These are phyloP conservation scores for Pseudevernia furfuracea DNA, from an alignment of 495 filamentous ascomycete genomes.

Conservation along the genomic window DNA sequence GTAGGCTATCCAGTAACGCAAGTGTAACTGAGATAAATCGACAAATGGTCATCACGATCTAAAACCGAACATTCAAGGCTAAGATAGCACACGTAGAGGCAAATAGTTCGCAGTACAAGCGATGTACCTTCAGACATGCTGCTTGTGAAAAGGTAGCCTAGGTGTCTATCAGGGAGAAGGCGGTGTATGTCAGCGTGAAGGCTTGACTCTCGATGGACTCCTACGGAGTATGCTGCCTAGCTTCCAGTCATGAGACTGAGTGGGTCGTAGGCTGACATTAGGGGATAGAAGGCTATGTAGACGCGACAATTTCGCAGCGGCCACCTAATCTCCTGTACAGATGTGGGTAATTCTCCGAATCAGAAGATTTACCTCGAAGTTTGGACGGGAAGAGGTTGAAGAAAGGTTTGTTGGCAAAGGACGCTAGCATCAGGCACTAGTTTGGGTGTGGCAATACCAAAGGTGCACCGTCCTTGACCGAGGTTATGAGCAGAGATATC, in stretches of 20 bases:
- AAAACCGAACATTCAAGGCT: background rate
- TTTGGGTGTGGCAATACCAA: too few relatives aligned
- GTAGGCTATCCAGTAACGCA: background rate
- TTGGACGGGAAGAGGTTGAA: background rate
- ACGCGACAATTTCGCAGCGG: background rate
- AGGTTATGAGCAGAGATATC: too few relatives aligned
- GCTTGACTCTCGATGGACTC: too few relatives aligned
- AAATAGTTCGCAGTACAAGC: background rate
- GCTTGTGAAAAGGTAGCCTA: background rate
- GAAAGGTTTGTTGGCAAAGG: background rate
- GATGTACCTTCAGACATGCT: background rate
- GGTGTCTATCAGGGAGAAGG: background rate
- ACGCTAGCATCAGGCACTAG: too few relatives aligned
- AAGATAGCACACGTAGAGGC: background rate
- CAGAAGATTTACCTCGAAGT: too few relatives aligned
- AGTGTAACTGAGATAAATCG: background rate
- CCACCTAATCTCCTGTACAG: too few relatives aligned
- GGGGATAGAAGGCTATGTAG: background rate
- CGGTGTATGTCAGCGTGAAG: too few relatives aligned
- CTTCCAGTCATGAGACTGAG: background rate
- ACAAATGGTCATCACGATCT: background rate
- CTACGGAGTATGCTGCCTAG: background rate
- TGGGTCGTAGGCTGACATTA: background rate
- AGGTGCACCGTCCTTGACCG: too few relatives aligned
- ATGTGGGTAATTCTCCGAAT: too few relatives aligned